These are phyloP conservation scores for Penicillium herquei DNA, from an alignment of 495 filamentous ascomycete species.

Conservation along the genomic window DNA sequence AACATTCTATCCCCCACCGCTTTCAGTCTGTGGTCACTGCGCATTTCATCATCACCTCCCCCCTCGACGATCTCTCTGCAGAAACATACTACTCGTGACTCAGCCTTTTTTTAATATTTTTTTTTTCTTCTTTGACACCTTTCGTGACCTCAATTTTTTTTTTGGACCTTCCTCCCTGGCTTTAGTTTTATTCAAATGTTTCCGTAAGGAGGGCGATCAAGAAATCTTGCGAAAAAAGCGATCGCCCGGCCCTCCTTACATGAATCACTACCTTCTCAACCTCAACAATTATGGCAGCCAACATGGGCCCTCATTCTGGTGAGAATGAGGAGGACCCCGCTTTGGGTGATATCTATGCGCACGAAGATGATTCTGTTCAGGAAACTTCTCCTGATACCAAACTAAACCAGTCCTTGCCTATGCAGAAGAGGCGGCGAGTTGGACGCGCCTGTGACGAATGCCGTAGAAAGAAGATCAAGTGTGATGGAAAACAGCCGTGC, in stretches of 20 bases:
- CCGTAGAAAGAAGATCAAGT: constrained; percentile 97
- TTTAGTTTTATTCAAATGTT: constrained; percentile 4
- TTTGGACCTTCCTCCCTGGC: neutral
- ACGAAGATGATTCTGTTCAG: constrained; percentile 32
- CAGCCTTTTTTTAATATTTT: neutral
- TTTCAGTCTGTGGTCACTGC: constrained; percentile 7
- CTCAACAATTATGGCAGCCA: constrained; percentile 21
- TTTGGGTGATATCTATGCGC: constrained; percentile 21
- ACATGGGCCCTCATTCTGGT: constrained; percentile 16
- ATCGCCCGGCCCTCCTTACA: constrained; percentile 28
- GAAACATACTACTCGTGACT: constrained; percentile 3
- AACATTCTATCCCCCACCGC: constrained; percentile 10
- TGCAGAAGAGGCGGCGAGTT: constrained; percentile 86
- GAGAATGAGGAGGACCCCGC: constrained; percentile 40
- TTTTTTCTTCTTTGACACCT: constrained; percentile 4
- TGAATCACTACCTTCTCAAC: constrained; percentile 13
- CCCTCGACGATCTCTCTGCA: neutral
- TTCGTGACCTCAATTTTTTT: neutral
- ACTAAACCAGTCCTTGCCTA: constrained; percentile 45
- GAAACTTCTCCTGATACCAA: constrained; percentile 29
- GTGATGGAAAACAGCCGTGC: constrained; percentile 95
- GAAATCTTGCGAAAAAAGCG: constrained; percentile 8
- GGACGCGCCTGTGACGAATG: constrained; percentile 96
- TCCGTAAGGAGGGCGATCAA: constrained; percentile 19
- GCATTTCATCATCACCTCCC: constrained; percentile 10